phyloP scores from a whole-genome alignment of 164 flowering plant species.

The Stephania cephalantha region DNA sequence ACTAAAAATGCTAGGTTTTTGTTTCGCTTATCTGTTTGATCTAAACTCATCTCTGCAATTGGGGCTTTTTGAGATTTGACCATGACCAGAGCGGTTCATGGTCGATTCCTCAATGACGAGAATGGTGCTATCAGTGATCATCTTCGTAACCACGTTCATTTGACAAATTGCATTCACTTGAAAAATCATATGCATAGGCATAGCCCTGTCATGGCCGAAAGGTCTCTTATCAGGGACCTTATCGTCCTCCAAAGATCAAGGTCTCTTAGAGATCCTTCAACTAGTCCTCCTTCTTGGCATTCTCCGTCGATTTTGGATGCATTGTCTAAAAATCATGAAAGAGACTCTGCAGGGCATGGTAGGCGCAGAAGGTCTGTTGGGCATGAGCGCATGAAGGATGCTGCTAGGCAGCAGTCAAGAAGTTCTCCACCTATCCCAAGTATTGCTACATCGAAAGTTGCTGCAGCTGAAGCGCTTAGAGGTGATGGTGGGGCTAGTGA shows the following conservation, averaged over 20 bases:
- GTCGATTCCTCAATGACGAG: conserved; percentile 73
- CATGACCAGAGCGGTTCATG: conserved; percentile 74
- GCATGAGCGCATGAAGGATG: conserved; percentile 33
- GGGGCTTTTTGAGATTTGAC: conserved; percentile 30
- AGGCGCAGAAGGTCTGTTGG: conserved; percentile 70
- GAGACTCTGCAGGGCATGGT: conserved; percentile 28
- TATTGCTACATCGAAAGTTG: conserved; percentile 43
- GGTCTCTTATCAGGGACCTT: conserved; percentile 82
- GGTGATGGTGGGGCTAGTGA: conserved; percentile 31
- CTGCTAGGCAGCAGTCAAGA: conserved; percentile 38
- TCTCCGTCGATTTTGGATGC: conserved; percentile 57
- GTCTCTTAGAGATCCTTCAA: conserved; percentile 88
- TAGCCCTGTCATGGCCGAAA: conserved; percentile 67
- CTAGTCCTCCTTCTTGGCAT: conserved; percentile 83
- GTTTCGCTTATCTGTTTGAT: conserved; percentile 19
- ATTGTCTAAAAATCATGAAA: conserved; percentile 44
- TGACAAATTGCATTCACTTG: conserved; percentile 92
- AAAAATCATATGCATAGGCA: conserved; percentile 93
- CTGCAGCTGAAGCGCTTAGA: conserved; percentile 31
- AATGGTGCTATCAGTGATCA: conserved; percentile 80
- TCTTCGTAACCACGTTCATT: conserved; percentile 83
- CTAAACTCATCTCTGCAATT: conserved; percentile 12
- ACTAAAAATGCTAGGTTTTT: conserved; percentile 18
- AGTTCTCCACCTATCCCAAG: conserved; percentile 35
- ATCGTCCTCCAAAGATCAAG: conserved; percentile 80